Base-by-base conservation (phyloP, 2,329 filamentous ascomycete genomes). In the Cladosporium sp. region DNA sequence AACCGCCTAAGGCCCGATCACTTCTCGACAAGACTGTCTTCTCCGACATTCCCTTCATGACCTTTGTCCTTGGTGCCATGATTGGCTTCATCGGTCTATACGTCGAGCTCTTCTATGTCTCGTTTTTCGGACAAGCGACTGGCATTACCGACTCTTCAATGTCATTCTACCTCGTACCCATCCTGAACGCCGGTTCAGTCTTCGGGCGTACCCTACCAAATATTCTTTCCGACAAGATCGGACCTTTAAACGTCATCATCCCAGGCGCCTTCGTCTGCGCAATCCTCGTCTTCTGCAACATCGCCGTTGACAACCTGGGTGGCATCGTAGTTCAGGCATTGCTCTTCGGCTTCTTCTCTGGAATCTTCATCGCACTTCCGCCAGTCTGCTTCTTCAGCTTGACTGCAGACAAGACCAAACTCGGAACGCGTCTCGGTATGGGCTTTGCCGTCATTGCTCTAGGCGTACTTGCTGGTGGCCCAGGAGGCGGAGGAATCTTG, bases 391-490 rank as follows among this genome's bases (percentile, higher is more conserved):
- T 80, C 51, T 70, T 71, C 5, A 64, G 61, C 1, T 64, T 80
- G 15, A 78, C 76, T 0, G 57, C 64, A n/a, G 70, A 80, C 62
- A 74, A 74, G 61, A 64, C 67, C 17, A 74, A 70, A 58, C 66
- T 80, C 12, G 78, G 78, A 4, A 77, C 74, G 1, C 67, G 77
- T 5, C 74, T 78, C 15, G 77, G 77, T 0, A 69, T 70, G 69
- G 71, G 69, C 1, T 77, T 72, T 58, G 68, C 69, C 0, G 63
- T 74, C 5, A 61, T 68, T 5, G 68, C 66, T 0, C 60, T 74
- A 3, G 75, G 72, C 5, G 60, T 71, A 4, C 58, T 78, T 15
- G 63, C 64, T 17, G 74, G 69, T 9, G 69, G 71, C 0, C 74
- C 75, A 0, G 67, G 64, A 19, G 72, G 65, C n/a, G 75, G 74